phyloP scores from a whole-genome alignment of 2,329 filamentous ascomycete genomes.

The Alternaria infectoria region DNA sequence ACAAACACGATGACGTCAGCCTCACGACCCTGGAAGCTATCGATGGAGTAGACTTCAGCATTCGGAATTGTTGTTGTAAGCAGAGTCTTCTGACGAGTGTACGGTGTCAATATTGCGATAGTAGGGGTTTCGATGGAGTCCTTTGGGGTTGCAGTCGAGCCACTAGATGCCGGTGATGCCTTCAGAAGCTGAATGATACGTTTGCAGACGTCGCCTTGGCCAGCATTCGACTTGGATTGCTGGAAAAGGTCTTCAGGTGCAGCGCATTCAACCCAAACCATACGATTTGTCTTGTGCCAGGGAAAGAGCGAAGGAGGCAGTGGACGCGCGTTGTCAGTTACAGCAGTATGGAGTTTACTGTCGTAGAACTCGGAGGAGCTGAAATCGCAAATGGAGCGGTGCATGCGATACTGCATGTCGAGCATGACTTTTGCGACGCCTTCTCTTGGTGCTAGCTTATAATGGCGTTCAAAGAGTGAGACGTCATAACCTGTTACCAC shows the following conservation, averaged over 20 bases:
- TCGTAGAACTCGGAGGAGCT: constrained; percentile 52
- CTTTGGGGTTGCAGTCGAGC: background rate
- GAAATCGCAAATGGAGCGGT: constrained; percentile 50
- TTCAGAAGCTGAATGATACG: constrained; percentile 42
- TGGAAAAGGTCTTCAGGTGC: constrained; percentile 46
- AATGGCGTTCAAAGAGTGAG: constrained; percentile 54
- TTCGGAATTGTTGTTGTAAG: constrained; percentile 32
- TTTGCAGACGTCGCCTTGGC: constrained; percentile 48
- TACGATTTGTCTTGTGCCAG: constrained; percentile 25
- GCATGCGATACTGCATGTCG: constrained; percentile 56
- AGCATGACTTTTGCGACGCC: constrained; percentile 50
- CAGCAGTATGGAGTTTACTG: constrained; percentile 44
- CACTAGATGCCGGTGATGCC: background rate
- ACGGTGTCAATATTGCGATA: constrained; percentile 52
- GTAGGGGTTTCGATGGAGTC: constrained; percentile 20
- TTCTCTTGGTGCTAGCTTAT: constrained; percentile 23
- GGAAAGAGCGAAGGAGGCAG: constrained; percentile 31
- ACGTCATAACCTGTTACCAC: constrained; percentile 48
- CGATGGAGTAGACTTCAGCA: constrained; percentile 50
- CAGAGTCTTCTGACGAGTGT: constrained; percentile 46
- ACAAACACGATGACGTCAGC: constrained; percentile 54
- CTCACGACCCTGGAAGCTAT: constrained; percentile 54
- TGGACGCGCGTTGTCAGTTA: constrained; percentile 25
- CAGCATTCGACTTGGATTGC: constrained; percentile 50
- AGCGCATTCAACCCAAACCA: constrained; percentile 49